Evolutionary conservation across 108 stramenopile genomes (phyloP), one percentile per base, ranked within the genome.

Genomic region (Ochromonas danica): DNA sequence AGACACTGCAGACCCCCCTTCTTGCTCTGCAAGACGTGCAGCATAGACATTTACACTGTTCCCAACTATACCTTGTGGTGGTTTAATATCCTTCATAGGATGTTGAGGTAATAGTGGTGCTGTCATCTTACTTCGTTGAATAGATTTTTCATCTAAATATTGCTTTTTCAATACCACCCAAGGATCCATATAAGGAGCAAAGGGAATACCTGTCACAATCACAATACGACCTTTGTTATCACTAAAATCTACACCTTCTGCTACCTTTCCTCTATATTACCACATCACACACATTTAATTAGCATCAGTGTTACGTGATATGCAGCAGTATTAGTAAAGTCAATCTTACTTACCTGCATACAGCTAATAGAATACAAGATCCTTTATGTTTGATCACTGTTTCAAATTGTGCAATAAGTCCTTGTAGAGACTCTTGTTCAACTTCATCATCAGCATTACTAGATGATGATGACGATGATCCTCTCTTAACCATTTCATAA

Each of bases 171-270:
- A 83, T 74, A 90, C 89, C 2, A 99, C 94, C 82, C 94, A 92
- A 1, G 96, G 93, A 88, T 98, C 97, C 71, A 89, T 83, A 14
- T 90, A 87, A 0, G 97, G 96, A 3, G 96, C 92, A 85, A 94
- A 97, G 28, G 99, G 99, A 17, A 99, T 79, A 31, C 99, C 99
- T 14, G 97, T 97, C 33, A 99, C 91, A 38, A 99, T 83, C n/a
- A 97, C 97, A 6, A 91, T 89, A 31, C 97, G 91, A 40, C 95
- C 96, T 87, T 89, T 89, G 45, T 93, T 85, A 88, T 97, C 92
- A 2, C 87, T 81, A 85, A 99, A 99, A 81, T 98, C 96, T 81
- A 84, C 84, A 43, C 86, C 86, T 61, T 86, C 86, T 57, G 81
- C 77, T 40, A 86, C 71, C 77, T 85, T 95, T 31, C 95, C 96